Percentiles rank a stretch among this genome's conserved stretches.
Conservation (phyloP, 2,329 filamentous ascomycete genomes). For the Botrytis medusae region DNA sequence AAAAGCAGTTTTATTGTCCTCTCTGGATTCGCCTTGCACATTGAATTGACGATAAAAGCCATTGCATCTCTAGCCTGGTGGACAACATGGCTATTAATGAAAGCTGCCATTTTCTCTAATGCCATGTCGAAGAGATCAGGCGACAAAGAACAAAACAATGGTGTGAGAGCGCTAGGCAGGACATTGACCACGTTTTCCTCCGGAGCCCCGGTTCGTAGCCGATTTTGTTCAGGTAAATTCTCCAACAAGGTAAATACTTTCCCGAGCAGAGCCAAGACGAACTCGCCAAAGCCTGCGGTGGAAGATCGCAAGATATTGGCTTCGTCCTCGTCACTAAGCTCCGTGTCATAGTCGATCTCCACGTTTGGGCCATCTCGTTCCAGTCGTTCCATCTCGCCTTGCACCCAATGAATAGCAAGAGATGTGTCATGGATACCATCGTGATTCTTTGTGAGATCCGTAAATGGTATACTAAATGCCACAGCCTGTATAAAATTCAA, state of each 20-base stretch:
- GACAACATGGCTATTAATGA: conserved; percentile 91
- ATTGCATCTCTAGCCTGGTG: conserved; percentile 96
- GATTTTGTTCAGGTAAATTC: conserved; percentile 87
- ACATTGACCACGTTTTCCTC: conserved; percentile 98
- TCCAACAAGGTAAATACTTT: conserved; percentile 94
- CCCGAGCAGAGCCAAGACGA: conserved; percentile 84
- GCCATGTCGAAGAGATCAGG: conserved; percentile 91
- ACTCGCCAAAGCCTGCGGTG: conserved; percentile 90
- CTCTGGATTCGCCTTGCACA: conserved; percentile 93
- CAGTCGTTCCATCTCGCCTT: conserved; percentile 89
- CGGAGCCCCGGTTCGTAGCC: conserved; percentile 84
- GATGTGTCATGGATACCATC: conserved; percentile 69
- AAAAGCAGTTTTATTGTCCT: conserved; percentile 90
- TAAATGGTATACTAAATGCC: conserved; percentile 92
- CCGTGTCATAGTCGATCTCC: conserved; percentile 78
- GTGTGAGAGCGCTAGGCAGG: conserved; percentile 84
- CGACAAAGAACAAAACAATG: conserved; percentile 85
- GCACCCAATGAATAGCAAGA: conserved; percentile 89
- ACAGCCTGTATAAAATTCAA: conserved; percentile 94
- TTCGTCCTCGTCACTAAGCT: conserved; percentile 83
- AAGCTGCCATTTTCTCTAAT: conserved; percentile 86
- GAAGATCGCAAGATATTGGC: conserved; percentile 87
- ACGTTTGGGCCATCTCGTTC: conserved; percentile 83
- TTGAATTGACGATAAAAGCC: conserved; percentile 95
- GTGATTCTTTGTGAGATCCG: conserved; percentile 70